Evolutionary conservation across 2,329 filamentous ascomycete species (phyloP).

Genomic region (Penicillium griseofulvum): DNA sequence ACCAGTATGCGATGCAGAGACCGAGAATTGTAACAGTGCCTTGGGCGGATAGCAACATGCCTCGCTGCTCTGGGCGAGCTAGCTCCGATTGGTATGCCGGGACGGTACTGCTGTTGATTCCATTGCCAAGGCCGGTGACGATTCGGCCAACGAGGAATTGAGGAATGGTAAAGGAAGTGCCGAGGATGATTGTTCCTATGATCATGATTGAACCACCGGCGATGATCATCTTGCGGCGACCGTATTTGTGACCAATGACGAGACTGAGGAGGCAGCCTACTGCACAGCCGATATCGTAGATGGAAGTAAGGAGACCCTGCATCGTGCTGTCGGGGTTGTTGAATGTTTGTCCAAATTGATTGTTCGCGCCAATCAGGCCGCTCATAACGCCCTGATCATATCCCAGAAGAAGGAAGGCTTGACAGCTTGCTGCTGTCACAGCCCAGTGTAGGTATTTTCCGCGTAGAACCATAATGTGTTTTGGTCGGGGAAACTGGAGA

Average conservation of each 20-base stretch:
- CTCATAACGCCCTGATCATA: slow-evolving; percentile 44
- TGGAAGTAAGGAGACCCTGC: slow-evolving; percentile 34
- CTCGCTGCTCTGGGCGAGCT: slow-evolving; percentile 19
- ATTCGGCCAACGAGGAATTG: slow-evolving; percentile 50
- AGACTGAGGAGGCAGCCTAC: slow-evolving; percentile 32
- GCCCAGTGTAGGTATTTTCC: slow-evolving; percentile 23
- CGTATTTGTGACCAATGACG: slow-evolving; percentile 43
- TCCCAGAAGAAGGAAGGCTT: slow-evolving; percentile 22
- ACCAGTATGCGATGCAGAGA: slow-evolving; percentile 51
- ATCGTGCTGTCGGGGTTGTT: slow-evolving; percentile 37
- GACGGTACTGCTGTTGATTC: slow-evolving; percentile 23
- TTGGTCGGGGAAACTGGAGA: neutral
- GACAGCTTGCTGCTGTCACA: slow-evolving; percentile 25
- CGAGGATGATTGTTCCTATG: slow-evolving; percentile 45
- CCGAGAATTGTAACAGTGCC: slow-evolving; percentile 45
- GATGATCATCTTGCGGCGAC: slow-evolving; percentile 45
- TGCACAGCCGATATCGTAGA: slow-evolving; percentile 34
- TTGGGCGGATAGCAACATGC: slow-evolving; percentile 20
- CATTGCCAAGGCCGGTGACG: slow-evolving; percentile 44
- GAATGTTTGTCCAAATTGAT: slow-evolving; percentile 41
- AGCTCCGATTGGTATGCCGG: slow-evolving; percentile 22
- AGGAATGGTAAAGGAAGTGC: slow-evolving; percentile 38
- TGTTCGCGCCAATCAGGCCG: slow-evolving; percentile 47
- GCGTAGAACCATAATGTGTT: slow-evolving; percentile 14
- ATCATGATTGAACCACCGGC: slow-evolving; percentile 45